Evolutionary conservation across 768 basidiomycete genomes (phyloP), one percentile per base, ranked within the genome.

Genomic region (Lyophyllum atratum): DNA sequence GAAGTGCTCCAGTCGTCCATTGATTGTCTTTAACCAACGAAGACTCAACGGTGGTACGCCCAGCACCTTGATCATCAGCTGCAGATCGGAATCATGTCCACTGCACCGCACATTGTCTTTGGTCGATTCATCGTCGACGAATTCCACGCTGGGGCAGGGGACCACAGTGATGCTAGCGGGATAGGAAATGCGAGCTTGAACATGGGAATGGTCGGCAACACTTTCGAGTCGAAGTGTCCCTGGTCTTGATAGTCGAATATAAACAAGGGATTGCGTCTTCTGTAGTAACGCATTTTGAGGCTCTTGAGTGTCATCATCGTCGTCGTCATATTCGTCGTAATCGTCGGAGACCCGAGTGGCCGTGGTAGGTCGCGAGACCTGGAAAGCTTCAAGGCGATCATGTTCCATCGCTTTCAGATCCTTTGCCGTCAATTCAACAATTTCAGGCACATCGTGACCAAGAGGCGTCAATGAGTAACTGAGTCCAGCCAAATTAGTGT

Each of bases 101-200:
- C 82, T 82, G 70, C 93, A 95, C 33, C 83, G 85, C 53, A 86
- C 68, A 15, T 82, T 74, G 47, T 81, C 70, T 28, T 72, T 66
- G 9, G 70, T 52, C 31, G 63, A 59, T 39, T 72, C 66, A 54
- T 80, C 74, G 49, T 79, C 72, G 25, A 80, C 71, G 65, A 94
- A 95, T 62, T 82, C 81, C 4, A 87, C 92, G 4, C 75, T 78
- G 6, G 95, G 95, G 66, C 95, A 97, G 19, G 93, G 90, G 12
- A 87, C 91, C 43, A 96, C 76, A 0, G 83, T 80, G 29, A 93
- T 80, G 57, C 89, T 84, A 14, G 79, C 78, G 43, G 85, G 76
- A 52, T 80, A 78, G 53, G 81, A 71, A n/a, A 95, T 73, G 25
- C 91, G 86, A 34, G 93, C 92, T 42, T 89, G 86, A 42, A 85